Evolutionary conservation across 2,329 filamentous ascomycete species (phyloP).

Genomic region (Xylaria sp.): DNA sequence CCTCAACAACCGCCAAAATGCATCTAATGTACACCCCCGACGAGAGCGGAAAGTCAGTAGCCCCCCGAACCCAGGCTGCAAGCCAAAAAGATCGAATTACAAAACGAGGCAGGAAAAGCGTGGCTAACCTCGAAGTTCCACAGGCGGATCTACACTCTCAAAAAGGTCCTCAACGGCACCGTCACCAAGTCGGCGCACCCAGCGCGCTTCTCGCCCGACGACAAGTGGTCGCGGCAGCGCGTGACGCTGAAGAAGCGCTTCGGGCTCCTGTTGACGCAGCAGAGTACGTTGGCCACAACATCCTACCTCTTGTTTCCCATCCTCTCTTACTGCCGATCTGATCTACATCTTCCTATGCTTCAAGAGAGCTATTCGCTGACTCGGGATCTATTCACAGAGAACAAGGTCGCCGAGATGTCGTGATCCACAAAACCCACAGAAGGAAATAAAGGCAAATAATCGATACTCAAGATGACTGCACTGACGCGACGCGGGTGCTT

Average conservation of each 20-base stretch:
- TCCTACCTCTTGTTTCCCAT: too few species aligned
- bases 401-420: constrained; percentile 49
- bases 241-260: constrained; percentile 96
- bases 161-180: constrained; percentile 85
- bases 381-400: too few species aligned
- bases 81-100: background rate
- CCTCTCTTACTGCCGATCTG: too few species aligned
- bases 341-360: too few species aligned
- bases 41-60: constrained; percentile 71
- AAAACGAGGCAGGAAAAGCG: background rate
- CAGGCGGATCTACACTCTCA: constrained; percentile 87
- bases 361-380: too few species aligned
- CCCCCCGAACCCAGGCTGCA: background rate
- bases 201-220: constrained; percentile 95
- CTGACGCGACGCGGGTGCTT: background rate
- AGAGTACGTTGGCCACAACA: constrained; percentile 65
- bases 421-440: constrained; percentile 12
- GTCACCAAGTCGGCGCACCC: constrained; percentile 97
- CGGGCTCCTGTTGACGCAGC: constrained; percentile 86
- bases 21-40: constrained; percentile 86
- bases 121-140: background rate
- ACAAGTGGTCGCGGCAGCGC: constrained; percentile 97
- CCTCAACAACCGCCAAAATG: constrained; percentile 53
- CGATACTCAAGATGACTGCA: background rate
- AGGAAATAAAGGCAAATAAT: constrained; percentile 4